Evolutionary conservation across 1,139 yeast genomes (phyloP).

Genomic region (Cylindricascospora bacillispora): DNA sequence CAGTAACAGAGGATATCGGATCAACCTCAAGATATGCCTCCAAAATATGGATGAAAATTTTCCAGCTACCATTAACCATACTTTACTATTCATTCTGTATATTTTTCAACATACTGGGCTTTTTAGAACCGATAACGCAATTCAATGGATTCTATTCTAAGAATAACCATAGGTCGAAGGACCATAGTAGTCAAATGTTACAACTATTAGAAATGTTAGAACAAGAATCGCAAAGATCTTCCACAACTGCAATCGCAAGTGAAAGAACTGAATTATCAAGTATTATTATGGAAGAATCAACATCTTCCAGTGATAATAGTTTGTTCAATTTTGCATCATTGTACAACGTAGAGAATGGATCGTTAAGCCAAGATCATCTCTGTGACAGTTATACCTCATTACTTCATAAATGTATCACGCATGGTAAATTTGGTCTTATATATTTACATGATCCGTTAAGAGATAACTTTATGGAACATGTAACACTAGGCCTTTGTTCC

Average conservation of each 20-base stretch:
- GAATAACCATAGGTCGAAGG: no score
- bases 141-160: no score
- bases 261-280: no score
- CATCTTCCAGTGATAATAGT: background rate
- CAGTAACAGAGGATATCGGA: no score
- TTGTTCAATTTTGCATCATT: conserved; percentile 14
- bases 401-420: conserved; percentile 15
- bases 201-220: conserved; percentile 12
- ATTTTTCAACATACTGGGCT: no score
- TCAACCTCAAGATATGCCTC: no score
- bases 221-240: conserved; percentile 5
- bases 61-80: no score
- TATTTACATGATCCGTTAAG: conserved; percentile 65
- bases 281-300: no score
- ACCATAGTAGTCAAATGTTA: conserved; percentile 9
- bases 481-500: conserved; percentile 43
- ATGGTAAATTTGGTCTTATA: conserved; percentile 45
- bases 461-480: conserved; percentile 46
- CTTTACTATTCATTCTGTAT: no score
- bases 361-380: conserved; percentile 9
- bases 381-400: conserved; percentile 19
- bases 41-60: no score
- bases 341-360: conserved; percentile 15
- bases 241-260: background rate
- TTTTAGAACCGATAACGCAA: no score